Percentiles rank a stretch among this genome's conserved stretches.
These are phyloP conservation scores for Rutstroemia sydowiana DNA, from an alignment of 2,329 filamentous ascomycete species.

Conservation along the genomic window DNA sequence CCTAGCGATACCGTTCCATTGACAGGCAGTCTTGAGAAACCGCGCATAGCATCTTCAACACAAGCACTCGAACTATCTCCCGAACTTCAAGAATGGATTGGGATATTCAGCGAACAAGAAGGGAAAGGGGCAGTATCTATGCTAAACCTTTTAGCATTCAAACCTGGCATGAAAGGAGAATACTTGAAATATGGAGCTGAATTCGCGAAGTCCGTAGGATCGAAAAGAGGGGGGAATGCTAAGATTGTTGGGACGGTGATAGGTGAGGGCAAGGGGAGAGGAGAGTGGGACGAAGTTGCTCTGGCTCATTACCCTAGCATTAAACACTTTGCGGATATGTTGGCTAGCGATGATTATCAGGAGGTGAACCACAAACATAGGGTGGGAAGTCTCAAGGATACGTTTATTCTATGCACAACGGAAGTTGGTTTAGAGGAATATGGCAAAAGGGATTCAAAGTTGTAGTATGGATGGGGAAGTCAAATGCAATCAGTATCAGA, in stretches of 20 bases:
- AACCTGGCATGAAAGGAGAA: conserved; percentile 39
- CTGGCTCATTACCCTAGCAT: conserved; percentile 59
- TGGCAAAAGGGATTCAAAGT: no score
- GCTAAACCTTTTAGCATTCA: conserved; percentile 56
- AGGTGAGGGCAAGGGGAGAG: conserved; percentile 23
- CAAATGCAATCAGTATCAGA: no score
- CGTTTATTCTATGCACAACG: conserved; percentile 45
- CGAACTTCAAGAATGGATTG: conserved; percentile 44
- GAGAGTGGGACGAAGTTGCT: conserved; percentile 54
- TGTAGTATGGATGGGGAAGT: no score
- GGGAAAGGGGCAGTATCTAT: conserved; percentile 46
- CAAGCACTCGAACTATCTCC: conserved; percentile 48
- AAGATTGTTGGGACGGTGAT: conserved; percentile 56
- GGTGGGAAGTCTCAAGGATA: conserved; percentile 44
- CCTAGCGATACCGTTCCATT: conserved; percentile 31
- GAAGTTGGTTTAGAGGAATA: conserved; percentile 32
- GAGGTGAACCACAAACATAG: conserved; percentile 46
- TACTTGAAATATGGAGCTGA: conserved; percentile 53
- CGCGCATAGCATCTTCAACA: conserved; percentile 29
- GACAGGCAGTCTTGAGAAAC: conserved; percentile 29
- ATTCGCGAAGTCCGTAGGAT: conserved; percentile 42
- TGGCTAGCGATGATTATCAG: conserved; percentile 50
- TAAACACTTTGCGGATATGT: conserved; percentile 54
- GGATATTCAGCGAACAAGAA: conserved; percentile 28
- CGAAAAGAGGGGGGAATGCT: conserved; percentile 46